phyloP scores from a whole-genome alignment of 2,329 filamentous ascomycete genomes.

The Epichloe sp. region DNA sequence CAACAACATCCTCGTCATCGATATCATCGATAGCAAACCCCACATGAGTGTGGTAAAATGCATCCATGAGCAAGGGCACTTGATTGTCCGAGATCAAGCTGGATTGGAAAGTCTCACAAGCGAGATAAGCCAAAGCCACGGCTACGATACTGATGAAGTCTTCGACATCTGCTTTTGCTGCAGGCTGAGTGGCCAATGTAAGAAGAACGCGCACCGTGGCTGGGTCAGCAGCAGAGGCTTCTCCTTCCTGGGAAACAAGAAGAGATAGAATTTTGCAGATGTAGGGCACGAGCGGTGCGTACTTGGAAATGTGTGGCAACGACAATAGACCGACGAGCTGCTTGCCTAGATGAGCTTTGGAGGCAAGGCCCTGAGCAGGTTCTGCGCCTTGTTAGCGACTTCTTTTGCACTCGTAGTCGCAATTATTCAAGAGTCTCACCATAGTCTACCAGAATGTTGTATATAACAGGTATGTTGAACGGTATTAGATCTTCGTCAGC shows the following conservation, averaged over 20 bases:
- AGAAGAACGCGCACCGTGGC: constrained; percentile 37
- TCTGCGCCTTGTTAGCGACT: constrained; percentile 24
- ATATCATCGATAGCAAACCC: constrained; percentile 25
- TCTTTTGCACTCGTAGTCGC: neutral
- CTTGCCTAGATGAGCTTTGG: constrained; percentile 34
- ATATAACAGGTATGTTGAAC: constrained; percentile 45
- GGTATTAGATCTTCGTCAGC: constrained; percentile 32
- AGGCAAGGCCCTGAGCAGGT: constrained; percentile 43
- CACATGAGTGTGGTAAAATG: constrained; percentile 35
- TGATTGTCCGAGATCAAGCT: constrained; percentile 28
- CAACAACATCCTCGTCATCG: constrained; percentile 31
- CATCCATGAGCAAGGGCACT: constrained; percentile 31
- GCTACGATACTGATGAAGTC: constrained; percentile 39
- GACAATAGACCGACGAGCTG: constrained; percentile 36
- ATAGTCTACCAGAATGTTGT: constrained; percentile 51
- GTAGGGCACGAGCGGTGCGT: constrained; percentile 32
- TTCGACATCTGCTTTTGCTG: constrained; percentile 33
- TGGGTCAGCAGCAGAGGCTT: constrained; percentile 29
- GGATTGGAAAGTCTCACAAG: constrained; percentile 37
- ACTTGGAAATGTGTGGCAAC: constrained; percentile 28
- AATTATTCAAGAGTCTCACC: constrained; percentile 26
- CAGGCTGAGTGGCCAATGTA: constrained; percentile 29
- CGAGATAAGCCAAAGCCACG: constrained; percentile 42
- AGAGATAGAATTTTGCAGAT: constrained; percentile 45
- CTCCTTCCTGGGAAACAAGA: constrained; percentile 38